Percentiles rank a stretch among this genome's conserved stretches.
Evolutionary conservation across 2,329 filamentous ascomycete genomes (phyloP).

Genomic region (Arthrobotrys sinensis): DNA sequence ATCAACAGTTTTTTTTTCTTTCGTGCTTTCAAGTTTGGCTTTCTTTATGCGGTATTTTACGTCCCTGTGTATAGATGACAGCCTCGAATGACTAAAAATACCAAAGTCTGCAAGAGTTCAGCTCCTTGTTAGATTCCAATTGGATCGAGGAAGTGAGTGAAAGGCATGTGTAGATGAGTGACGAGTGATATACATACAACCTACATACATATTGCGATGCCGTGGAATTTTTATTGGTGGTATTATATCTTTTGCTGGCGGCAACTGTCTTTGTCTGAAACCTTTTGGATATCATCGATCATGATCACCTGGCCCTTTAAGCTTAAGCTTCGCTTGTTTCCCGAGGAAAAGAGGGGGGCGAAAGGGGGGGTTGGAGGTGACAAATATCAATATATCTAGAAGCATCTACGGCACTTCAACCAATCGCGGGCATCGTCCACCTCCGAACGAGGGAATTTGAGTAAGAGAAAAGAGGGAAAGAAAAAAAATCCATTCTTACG

Average conservation of each 20-base stretch:
- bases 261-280: conserved; percentile 10
- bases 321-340: conserved; percentile 16
- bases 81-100: conserved; percentile 59
- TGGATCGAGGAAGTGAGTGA: conserved; percentile 14
- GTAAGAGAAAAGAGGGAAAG: not conserved
- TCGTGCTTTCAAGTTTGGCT: conserved; percentile 28
- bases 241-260: conserved; percentile 20
- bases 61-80: conserved; percentile 60
- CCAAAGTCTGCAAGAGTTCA: conserved; percentile 41
- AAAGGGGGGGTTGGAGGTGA: conserved; percentile 15
- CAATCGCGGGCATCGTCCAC: conserved; percentile 28
- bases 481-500: conserved; percentile 12
- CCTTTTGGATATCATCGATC: conserved; percentile 21
- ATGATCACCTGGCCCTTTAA: conserved; percentile 29
- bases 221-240: conserved; percentile 16
- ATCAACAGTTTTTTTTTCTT: conserved; percentile 42
- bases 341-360: conserved; percentile 1
- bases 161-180: conserved; percentile 21
- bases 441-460: conserved; percentile 21
- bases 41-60: conserved; percentile 55
- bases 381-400: conserved; percentile 43
- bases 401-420: conserved; percentile 27
- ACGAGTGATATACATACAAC: conserved; percentile 31
- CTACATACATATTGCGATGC: conserved; percentile 23
- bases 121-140: conserved; percentile 44